Conservation (phyloP, 2,329 filamentous ascomycete genomes). For the Cladophialophora immunda region DNA sequence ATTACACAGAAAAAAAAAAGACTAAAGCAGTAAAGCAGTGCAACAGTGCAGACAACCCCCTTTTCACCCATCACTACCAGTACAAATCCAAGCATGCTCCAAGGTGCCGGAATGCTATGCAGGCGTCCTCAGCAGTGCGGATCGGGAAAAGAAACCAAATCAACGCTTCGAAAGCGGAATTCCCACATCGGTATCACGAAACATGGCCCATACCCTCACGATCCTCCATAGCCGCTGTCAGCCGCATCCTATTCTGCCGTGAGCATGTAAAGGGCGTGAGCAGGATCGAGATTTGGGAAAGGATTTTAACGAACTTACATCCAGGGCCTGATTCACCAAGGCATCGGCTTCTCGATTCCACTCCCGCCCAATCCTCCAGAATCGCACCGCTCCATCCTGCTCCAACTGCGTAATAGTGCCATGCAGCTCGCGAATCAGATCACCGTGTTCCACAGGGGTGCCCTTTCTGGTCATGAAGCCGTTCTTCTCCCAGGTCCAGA, state of each 20-base stretch:
- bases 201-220: background rate
- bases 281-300: background rate
- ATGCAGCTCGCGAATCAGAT: slow-evolving; percentile 62
- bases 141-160: background rate
- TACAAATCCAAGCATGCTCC: background rate
- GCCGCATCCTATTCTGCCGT: background rate
- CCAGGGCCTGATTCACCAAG: slow-evolving; percentile 47
- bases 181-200: background rate
- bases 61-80: background rate
- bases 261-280: background rate
- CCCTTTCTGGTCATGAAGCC: slow-evolving; percentile 54
- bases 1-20: background rate
- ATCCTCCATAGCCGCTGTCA: background rate
- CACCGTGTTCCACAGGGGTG: slow-evolving; percentile 57
- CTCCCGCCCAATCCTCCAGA: slow-evolving; percentile 59
- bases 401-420: slow-evolving; percentile 49
- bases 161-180: background rate
- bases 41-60: background rate
- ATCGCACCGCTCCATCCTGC: slow-evolving; percentile 49
- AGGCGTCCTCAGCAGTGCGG: background rate
- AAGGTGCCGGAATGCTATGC: background rate
- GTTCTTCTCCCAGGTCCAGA: slow-evolving; percentile 54
- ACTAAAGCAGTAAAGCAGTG: background rate
- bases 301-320: slow-evolving; percentile 7
- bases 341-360: slow-evolving; percentile 55